phyloP scores from a whole-genome alignment of 2,329 filamentous ascomycete genomes.

The Graphium sp. region DNA sequence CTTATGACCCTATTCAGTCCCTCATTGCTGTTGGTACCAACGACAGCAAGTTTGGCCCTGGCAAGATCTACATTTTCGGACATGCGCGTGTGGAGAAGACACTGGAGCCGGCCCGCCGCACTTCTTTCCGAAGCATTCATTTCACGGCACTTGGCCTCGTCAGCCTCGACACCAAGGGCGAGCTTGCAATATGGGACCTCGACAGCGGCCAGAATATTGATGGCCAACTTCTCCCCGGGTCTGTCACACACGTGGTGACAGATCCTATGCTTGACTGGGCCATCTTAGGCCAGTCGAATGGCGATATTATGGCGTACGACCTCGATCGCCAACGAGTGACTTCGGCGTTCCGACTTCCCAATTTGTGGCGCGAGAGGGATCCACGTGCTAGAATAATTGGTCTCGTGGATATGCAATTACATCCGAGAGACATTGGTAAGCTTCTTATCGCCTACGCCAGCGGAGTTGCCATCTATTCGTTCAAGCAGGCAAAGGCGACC shows the following conservation, averaged over 20 bases:
- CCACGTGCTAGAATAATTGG: conserved; percentile 42
- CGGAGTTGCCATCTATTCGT: conserved; percentile 79
- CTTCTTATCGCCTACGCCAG: conserved; percentile 81
- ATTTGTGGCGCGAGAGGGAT: conserved; percentile 66
- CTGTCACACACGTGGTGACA: conserved; percentile 56
- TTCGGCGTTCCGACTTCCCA: conserved; percentile 64
- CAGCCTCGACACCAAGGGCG: conserved; percentile 71
- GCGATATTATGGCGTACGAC: conserved; percentile 85
- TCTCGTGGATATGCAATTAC: conserved; percentile 66
- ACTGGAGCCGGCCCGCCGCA: conserved; percentile 52
- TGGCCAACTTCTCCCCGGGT: conserved; percentile 60
- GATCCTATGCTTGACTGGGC: conserved; percentile 92
- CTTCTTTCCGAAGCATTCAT: conserved; percentile 61
- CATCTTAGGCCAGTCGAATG: conserved; percentile 65
- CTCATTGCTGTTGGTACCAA: conserved; percentile 83
- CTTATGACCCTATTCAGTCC: conserved; percentile 88
- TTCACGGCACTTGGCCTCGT: conserved; percentile 80
- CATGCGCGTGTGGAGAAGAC: conserved; percentile 64
- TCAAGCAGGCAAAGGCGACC: conserved; percentile 72
- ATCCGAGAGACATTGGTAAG: conserved; percentile 83
- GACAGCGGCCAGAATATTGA: conserved; percentile 49
- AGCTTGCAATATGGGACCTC: conserved; percentile 71
- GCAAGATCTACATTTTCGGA: conserved; percentile 80
- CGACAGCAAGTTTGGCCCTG: conserved; percentile 70
- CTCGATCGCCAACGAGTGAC: conserved; percentile 60